Evolutionary conservation across 192 early-diverging fungal species (phyloP), one percentile per base, ranked within the genome.

Genomic region (Chytriomyces sp.): DNA sequence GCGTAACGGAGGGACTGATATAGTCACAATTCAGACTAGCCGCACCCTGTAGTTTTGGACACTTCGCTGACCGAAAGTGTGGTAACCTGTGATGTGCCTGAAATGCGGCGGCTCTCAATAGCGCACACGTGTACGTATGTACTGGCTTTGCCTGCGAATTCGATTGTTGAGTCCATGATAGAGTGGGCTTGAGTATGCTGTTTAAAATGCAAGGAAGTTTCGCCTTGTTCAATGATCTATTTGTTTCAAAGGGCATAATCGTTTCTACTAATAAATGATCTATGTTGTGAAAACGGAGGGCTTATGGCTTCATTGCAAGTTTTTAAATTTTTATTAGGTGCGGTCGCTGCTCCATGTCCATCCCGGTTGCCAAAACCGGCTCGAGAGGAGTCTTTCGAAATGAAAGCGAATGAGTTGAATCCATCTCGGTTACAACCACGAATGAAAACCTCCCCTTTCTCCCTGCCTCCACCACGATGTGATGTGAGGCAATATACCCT

Each of bases 161-260:
- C 39, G 49, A 73, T 36, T 52, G 60, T 65, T 32, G 60, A 73
- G 58, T 44, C 37, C n/a, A 30, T 73, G 25, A 41, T 64, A 28
- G 72, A 73, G 10, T 5, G 64, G n/a, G n/a, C 55, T 73, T 30
- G 72, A 64, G 10, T 73, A 65, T 66, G 72, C 60, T 64, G 64
- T 73, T 6, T 49, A 65, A 37, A 64, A 73, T 52, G 8, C 62
- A 12, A 41, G 60, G 5, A 49, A 66, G 19, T 73, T 73, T 52
- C 72, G 64, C 54, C 54, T 73, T n/a, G n/a, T n/a, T n/a, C n/a
- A n/a, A n/a, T n/a, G n/a, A n/a, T n/a, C n/a, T n/a, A n/a, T n/a
- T n/a, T n/a, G n/a, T n/a, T n/a, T n/a, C n/a, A n/a, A n/a, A n/a
- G n/a, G n/a, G n/a, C n/a, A n/a, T n/a, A n/a, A n/a, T n/a, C n/a